phyloP scores from a whole-genome alignment of 768 basidiomycete genomes.

The Leccinum olivaceopallidum region DNA sequence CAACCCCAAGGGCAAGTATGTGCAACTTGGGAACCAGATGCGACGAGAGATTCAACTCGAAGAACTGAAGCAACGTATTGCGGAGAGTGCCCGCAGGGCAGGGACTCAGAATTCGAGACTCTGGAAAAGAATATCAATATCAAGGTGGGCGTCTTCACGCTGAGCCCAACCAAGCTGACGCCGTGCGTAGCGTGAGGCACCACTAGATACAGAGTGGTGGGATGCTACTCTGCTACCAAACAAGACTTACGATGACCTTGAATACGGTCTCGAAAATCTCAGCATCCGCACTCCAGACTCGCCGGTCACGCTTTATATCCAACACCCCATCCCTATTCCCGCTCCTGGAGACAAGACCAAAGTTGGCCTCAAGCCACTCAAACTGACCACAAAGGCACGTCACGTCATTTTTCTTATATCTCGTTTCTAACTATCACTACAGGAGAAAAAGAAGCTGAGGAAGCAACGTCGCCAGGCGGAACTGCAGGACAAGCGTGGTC shows the following conservation, averaged over 20 bases:
- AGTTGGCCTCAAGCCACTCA: constrained; percentile 77
- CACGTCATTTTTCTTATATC: background rate
- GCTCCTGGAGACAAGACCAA: constrained; percentile 86
- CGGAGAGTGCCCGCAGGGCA: constrained; percentile 89
- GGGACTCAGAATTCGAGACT: constrained; percentile 94
- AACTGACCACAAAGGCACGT: constrained; percentile 83
- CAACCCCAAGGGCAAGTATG: constrained; percentile 91
- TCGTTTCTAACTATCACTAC: constrained; percentile 3
- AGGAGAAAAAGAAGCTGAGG: constrained; percentile 97
- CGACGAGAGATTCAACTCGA: constrained; percentile 81
- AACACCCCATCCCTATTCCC: constrained; percentile 96
- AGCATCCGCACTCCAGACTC: constrained; percentile 68
- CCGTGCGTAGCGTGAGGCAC: constrained; percentile 67
- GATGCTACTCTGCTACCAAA: constrained; percentile 82
- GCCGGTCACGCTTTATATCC: constrained; percentile 87
- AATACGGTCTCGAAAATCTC: constrained; percentile 52
- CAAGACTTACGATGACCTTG: constrained; percentile 77
- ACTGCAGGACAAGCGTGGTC: constrained; percentile 91
- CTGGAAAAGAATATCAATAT: constrained; percentile 87
- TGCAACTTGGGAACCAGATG: constrained; percentile 69
- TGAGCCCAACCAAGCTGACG: constrained; percentile 1
- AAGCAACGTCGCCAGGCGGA: constrained; percentile 86
- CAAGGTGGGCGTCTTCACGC: constrained; percentile 50
- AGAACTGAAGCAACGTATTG: constrained; percentile 89
- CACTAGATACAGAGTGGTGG: constrained; percentile 97